A percentile compares a stretch with the other conserved stretches of the same genome.
Conservation (phyloP, 208 protist genomes). For the Leishmania gerbilli region DNA sequence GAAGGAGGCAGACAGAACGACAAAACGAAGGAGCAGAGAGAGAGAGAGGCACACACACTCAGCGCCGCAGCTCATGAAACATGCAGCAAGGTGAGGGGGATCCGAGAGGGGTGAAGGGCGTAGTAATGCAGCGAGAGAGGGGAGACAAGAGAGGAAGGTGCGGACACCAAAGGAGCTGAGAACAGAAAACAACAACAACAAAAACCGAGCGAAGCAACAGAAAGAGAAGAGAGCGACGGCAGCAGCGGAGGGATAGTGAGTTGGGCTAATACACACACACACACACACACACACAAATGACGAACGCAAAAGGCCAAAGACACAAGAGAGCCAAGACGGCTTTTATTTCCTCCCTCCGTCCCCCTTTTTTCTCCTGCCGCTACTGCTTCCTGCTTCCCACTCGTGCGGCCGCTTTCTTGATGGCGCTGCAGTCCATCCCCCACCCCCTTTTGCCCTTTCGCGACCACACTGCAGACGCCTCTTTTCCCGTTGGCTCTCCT, state of each 20-base stretch:
- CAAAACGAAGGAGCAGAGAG: neutral
- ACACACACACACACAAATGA: slow-evolving; percentile 3
- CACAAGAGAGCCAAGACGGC: neutral
- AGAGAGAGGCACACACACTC: neutral
- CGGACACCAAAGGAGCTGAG: neutral
- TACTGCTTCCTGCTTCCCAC: neutral
- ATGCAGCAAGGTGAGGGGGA: neutral
- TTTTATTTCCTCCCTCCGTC: neutral
- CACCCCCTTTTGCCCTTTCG: neutral
- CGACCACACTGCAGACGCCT: neutral
- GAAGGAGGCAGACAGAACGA: neutral
- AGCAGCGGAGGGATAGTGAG: too few species aligned
- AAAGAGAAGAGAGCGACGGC: too few species aligned
- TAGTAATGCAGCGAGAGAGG: neutral
- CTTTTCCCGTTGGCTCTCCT: neutral
- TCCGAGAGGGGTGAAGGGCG: too few species aligned
- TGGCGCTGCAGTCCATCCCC: neutral
- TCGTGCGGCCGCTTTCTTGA: neutral
- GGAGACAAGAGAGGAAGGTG: neutral
- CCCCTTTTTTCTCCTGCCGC: neutral
- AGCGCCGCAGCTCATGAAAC: neutral
- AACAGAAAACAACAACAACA: too few species aligned
- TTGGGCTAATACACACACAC: neutral
- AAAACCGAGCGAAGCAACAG: too few species aligned
- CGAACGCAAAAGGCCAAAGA: neutral